These are phyloP conservation scores for Hymenoscyphus occultus DNA, from an alignment of 2,329 filamentous ascomycete species.

Conservation along the genomic window DNA sequence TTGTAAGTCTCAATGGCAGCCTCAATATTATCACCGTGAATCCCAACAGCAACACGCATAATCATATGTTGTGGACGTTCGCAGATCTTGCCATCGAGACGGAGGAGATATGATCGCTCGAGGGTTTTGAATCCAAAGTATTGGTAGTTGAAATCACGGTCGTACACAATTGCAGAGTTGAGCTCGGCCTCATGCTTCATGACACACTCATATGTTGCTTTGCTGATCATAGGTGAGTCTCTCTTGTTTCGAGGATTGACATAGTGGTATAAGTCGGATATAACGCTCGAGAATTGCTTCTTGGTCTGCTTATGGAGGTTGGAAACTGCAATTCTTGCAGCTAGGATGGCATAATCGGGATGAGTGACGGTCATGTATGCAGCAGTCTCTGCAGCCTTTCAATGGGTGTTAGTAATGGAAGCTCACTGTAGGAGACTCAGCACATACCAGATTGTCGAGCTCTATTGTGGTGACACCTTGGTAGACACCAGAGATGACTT, in stretches of 20 bases:
- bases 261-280: conserved; percentile 92
- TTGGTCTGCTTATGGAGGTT: conserved; percentile 99
- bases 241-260: conserved; percentile 88
- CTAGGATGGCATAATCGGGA: conserved; percentile 97
- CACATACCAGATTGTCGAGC: conserved; percentile 87
- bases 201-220: conserved; percentile 85
- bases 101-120: conserved; percentile 94
- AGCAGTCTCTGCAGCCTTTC: conserved; percentile 92
- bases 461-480: conserved; percentile 96
- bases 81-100: conserved; percentile 91
- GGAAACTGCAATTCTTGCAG: conserved; percentile 95
- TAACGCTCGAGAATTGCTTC: conserved; percentile 97
- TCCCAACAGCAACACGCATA: conserved; percentile 97
- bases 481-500: conserved; percentile 99
- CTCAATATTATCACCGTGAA: conserved; percentile 93
- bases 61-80: conserved; percentile 99
- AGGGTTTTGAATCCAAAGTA: conserved; percentile 99
- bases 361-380: conserved; percentile 99
- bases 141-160: conserved; percentile 99
- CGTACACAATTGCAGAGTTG: conserved; percentile 98
- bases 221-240: conserved; percentile 89
- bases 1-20: conserved; percentile 97
- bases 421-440: not conserved
- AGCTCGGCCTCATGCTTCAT: conserved; percentile 96
- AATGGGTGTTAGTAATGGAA: conserved; percentile 23